Evolutionary conservation across 108 stramenopile genomes (phyloP), one percentile per base, ranked within the genome.

Genomic region (Skeletonema potamos): DNA sequence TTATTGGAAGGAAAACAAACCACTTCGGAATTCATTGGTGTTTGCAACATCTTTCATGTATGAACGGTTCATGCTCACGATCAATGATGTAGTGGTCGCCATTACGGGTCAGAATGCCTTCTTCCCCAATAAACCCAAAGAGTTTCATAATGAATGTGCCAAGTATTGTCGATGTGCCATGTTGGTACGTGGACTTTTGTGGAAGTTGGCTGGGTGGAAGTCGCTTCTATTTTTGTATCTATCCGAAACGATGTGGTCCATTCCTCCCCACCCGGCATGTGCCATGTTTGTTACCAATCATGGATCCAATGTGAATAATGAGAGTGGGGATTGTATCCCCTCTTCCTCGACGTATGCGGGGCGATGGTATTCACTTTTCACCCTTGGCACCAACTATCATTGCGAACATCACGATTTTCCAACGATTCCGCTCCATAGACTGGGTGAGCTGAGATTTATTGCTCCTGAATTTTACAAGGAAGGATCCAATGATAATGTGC

Each of bases 391-490:
- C 12, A 89, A 89, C 63, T 93, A 86, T 79, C 92, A 93, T 74
- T 79, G 80, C 32, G 92, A 93, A 66, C 92, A 93, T 81, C 92
- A 93, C 63, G 92, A 93, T 39, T 93, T 93, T 78, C 92, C 92
- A 0, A 85, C 85, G 2, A 87, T 93, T 51, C 92, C 92, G 1
- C 70, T 91, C 2, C 83, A 90, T 73, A 51, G 84, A 59, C 66
- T 93, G 58, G 81, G 82, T 24, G 41, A 73, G 58, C 58, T 92
- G 51, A 62, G 83, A 64, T 55, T 83, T 33, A 88, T 92, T 65
- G 91, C 91, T 18, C 91, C 91, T 6, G 88, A 92, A 61, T 92
- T 77, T 76, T 92, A 92, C 79, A 83, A 66, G 8, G 17, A 55
- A 4, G 83, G 74, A 27, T 59, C 66, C 4, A 77, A 65, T 24